Conservation (phyloP, 2,329 filamentous ascomycete genomes). For the Stemphylium beticola region DNA sequence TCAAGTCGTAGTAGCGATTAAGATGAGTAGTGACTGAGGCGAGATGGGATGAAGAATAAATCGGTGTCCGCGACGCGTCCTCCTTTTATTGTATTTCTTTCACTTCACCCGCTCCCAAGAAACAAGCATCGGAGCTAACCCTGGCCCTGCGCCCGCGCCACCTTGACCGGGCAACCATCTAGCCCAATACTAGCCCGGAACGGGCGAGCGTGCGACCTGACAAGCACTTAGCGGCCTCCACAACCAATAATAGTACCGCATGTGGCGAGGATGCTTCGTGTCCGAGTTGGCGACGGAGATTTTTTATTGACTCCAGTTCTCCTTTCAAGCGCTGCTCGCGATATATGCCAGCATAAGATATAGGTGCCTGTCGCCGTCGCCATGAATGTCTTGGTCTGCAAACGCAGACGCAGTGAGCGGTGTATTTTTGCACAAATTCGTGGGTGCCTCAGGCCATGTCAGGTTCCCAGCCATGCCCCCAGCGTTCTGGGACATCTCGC, state of each 20-base stretch:
- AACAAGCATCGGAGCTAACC: conserved; percentile 22
- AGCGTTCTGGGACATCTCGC: conserved; percentile 4
- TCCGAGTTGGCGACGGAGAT: conserved; percentile 9
- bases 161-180: conserved; percentile 32
- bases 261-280: conserved; percentile 11
- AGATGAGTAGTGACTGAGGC: conserved; percentile 19
- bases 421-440: too few species aligned
- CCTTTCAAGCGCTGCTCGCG: background rate
- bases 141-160: conserved; percentile 25
- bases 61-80: conserved; percentile 14
- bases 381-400: background rate
- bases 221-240: conserved; percentile 9
- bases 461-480: conserved; percentile 2
- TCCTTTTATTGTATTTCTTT: conserved; percentile 24
- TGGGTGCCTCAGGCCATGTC: too few species aligned
- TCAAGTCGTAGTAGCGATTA: conserved; percentile 16
- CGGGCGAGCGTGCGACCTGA: background rate
- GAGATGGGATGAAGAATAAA: conserved; percentile 1
- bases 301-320: conserved; percentile 12
- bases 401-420: too few species aligned
- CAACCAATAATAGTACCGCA: conserved; percentile 21
- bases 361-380: background rate
- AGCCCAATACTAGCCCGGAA: conserved; percentile 9
- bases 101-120: conserved; percentile 16
- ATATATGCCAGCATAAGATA: background rate